Base-by-base conservation (phyloP, 2,329 filamentous ascomycete genomes). In the Sporothrix sp. region DNA sequence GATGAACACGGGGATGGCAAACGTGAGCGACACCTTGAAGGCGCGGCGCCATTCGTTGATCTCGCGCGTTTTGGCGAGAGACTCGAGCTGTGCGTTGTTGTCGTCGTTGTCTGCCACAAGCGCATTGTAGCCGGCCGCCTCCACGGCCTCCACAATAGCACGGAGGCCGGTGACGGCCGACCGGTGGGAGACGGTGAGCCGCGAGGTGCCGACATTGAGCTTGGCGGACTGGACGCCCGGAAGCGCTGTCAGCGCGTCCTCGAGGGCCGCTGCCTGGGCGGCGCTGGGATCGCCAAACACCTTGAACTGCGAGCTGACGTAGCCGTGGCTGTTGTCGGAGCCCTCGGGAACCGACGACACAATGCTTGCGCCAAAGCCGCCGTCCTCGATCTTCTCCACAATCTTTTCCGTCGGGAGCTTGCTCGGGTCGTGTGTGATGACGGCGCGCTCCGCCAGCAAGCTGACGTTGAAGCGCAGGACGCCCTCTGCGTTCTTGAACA, bases 51-150 rank as follows among this genome's bases (percentile, higher is more conserved):
- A 98, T 66, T 95, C 89, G 56, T 85, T 86, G 55, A 98, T 95
- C 66, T 98, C 93, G 59, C 87, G 87, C 0, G 93, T 97, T 69
- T 98, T 98, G 8, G 93, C 86, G 2, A 98, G 75, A 1, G 93
- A 97, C 65, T 97, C 89, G 2, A 98, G 77, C 64, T 98, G 93
- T 1, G 93, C 91, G 62, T 95, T 95, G 65, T 95, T 97, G 68
- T 98, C 93, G 60, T 97, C 88, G 48, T 82, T 85, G 58, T 97
- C 91, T 1, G 90, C 84, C 10, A 97, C 78, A 2, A 98, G 72
- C 1, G 91, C 93, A 63, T 96, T 95, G 65, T 86, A 87, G 2
- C 91, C 90, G 18, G 79, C 73, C n/a, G 75, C 73, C 67, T 98
- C 91, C 38, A 96, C 79, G 0, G 78, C 70, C 60, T 90, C 87